Base-by-base conservation (phyloP, 345 rosid species). In the Crucihimalaya himalaica region DNA sequence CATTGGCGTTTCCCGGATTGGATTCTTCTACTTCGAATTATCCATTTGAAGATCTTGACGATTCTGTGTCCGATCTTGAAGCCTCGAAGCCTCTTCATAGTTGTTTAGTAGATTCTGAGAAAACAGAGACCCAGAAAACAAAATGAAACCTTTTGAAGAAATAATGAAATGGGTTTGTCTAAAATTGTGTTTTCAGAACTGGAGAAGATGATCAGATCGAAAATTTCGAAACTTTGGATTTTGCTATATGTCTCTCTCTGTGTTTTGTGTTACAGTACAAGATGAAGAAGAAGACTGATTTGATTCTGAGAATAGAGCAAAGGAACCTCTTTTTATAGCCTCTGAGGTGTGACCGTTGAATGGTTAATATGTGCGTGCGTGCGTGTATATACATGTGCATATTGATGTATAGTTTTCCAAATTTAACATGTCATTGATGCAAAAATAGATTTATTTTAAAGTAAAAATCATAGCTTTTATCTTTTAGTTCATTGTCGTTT, bases 1-100 rank as follows among this genome's bases (percentile, higher is more conserved):
- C 76, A 71, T 5, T 70, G 52, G 50, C 42, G 53, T 59, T 80
- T 70, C 39, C 51, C 52, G 14, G 71, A 63, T 64, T 27, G 81
- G 64, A 10, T 82, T 79, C 78, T 75, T 64, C 81, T 61, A 3
- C 4, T 29, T 71, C 81, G 82, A 83, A 68, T 32, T 13, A 81
- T 72, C 85, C 88, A 80, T 63, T 78, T 82, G 84, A 87, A 86
- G 52, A 82, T 71, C 79, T 78, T 85, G 31, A 71, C 79, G 15
- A 84, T 23, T 63, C 66, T 86, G 69, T 84, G 73, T 5, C 93
- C 80, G 1, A 90, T 86, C 80, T 74, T 80, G 72, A 88, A 81
- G 21, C 92, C 90, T 81, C 88, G 64, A 0, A 76, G 53, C 55
- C 70, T 79, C 63, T 75, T 84, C 90, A 88, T 86, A 20, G 19